Evolutionary conservation across 176 grass and related monocot genomes (phyloP).

Genomic region (Dactylis glomerata): DNA sequence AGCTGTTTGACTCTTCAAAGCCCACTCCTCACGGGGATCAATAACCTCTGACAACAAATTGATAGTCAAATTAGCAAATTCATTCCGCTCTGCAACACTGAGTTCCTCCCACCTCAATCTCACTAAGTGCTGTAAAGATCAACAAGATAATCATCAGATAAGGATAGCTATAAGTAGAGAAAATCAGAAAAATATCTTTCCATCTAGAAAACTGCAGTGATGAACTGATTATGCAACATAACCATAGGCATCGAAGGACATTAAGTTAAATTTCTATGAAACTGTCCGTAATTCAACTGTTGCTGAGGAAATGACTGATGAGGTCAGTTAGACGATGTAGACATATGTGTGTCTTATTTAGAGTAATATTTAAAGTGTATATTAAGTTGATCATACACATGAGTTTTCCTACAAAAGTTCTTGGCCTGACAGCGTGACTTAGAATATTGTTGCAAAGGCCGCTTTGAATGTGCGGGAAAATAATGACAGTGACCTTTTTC

Average conservation of each 20-base stretch:
- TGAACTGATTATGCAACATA: background rate
- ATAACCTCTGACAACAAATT: constrained; percentile 83
- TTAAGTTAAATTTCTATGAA: background rate
- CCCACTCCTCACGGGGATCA: constrained; percentile 81
- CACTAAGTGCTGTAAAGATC: constrained; percentile 77
- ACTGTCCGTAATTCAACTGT: background rate
- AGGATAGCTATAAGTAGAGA: background rate
- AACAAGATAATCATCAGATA: constrained; percentile 33
- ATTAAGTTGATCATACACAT: background rate
- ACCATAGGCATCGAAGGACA: background rate
- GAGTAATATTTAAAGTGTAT: background rate
- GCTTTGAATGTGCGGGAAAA: background rate
- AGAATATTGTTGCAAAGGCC: background rate
- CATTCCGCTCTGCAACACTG: constrained; percentile 66
- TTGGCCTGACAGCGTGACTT: background rate
- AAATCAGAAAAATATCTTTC: background rate
- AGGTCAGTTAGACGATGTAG: background rate
- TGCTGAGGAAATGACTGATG: background rate
- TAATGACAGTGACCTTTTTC: background rate
- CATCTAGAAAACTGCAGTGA: background rate
- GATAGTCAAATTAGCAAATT: constrained; percentile 81
- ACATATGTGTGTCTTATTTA: background rate
- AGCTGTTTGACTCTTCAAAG: constrained; percentile 98
- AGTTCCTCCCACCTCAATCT: constrained; percentile 97
- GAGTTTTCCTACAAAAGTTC: background rate